These are phyloP conservation scores for Pestalotiopsis sp. DNA, from an alignment of 2,329 filamentous ascomycete species.

Conservation along the genomic window DNA sequence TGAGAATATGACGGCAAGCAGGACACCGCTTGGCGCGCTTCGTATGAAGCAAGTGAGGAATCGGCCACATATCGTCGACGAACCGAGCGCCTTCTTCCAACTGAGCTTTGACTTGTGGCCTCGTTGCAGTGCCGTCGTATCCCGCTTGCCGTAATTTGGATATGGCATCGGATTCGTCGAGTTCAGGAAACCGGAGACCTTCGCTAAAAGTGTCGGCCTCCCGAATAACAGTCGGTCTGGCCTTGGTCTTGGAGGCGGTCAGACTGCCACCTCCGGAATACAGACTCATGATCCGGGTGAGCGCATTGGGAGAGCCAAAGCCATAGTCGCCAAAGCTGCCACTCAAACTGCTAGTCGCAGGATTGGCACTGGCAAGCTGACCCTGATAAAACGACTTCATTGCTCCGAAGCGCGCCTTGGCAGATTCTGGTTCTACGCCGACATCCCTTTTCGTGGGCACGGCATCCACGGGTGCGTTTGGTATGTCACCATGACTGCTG, in stretches of 20 bases:
- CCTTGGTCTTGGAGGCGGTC: slow-evolving; percentile 65
- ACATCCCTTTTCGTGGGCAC: slow-evolving; percentile 47
- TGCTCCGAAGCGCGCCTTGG: slow-evolving; percentile 59
- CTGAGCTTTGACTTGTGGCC: slow-evolving; percentile 51
- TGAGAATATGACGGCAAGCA: slow-evolving; percentile 90
- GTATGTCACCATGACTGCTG: slow-evolving; percentile 36
- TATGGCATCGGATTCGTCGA: slow-evolving; percentile 66
- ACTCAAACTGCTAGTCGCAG: slow-evolving; percentile 51
- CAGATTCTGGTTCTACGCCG: slow-evolving; percentile 63
- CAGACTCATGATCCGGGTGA: slow-evolving; percentile 88
- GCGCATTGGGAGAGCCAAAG: slow-evolving; percentile 75
- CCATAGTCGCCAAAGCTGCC: slow-evolving; percentile 50
- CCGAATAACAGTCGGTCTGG: slow-evolving; percentile 74
- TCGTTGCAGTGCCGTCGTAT: slow-evolving; percentile 64
- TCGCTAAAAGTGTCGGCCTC: slow-evolving; percentile 74
- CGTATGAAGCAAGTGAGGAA: slow-evolving; percentile 81
- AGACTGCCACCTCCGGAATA: slow-evolving; percentile 72
- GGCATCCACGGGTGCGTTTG: slow-evolving; percentile 22
- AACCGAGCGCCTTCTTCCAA: slow-evolving; percentile 61
- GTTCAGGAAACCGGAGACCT: slow-evolving; percentile 66
- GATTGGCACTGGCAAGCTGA: slow-evolving; percentile 69
- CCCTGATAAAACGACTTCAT: slow-evolving; percentile 80
- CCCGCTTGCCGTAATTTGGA: slow-evolving; percentile 59
- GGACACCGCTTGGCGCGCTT: slow-evolving; percentile 94
- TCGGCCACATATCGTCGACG: slow-evolving; percentile 74